Evolutionary conservation across 1,139 yeast species (phyloP).

Genomic region (Saccharomyces hybrid): DNA sequence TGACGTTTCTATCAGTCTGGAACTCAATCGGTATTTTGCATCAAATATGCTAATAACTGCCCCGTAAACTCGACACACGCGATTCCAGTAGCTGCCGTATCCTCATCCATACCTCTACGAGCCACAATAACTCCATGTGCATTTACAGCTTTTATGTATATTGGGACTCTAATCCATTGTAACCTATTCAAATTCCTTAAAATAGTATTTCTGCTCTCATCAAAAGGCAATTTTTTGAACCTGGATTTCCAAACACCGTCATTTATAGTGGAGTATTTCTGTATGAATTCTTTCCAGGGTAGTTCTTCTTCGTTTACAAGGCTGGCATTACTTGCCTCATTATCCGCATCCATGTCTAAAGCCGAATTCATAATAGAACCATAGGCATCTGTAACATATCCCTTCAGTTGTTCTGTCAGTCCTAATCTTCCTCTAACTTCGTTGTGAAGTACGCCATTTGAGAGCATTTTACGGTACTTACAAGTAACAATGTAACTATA

Average conservation of each 20-base stretch:
- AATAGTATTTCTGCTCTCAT: constrained; percentile 38
- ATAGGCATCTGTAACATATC: constrained; percentile 19
- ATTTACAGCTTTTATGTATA: constrained; percentile 58
- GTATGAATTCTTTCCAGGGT: constrained; percentile 23
- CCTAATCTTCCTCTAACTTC: constrained; percentile 17
- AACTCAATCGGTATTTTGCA: constrained; percentile 4
- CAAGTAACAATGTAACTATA: constrained; percentile 26
- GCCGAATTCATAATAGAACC: constrained; percentile 13
- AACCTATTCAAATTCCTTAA: constrained; percentile 45
- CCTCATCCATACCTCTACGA: constrained; percentile 46
- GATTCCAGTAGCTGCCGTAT: constrained; percentile 20
- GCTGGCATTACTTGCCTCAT: constrained; percentile 6
- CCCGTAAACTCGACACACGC: constrained; percentile 28
- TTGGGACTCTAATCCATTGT: constrained; percentile 59
- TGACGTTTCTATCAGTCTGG: not conserved
- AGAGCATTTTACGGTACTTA: constrained; percentile 20
- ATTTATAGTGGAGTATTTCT: constrained; percentile 18
- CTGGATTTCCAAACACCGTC: constrained; percentile 9
- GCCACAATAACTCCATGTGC: constrained; percentile 71
- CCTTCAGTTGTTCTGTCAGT: constrained; percentile 18
- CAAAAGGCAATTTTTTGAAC: constrained; percentile 36
- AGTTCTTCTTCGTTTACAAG: constrained; percentile 4
- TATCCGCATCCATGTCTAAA: constrained; percentile 10
- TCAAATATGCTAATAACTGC: constrained; percentile 17
- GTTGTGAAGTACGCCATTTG: constrained; percentile 17